These are phyloP conservation scores for Fraxinus quadrangulata DNA, from an alignment of 257 asterid genomes.

Conservation along the genomic window DNA sequence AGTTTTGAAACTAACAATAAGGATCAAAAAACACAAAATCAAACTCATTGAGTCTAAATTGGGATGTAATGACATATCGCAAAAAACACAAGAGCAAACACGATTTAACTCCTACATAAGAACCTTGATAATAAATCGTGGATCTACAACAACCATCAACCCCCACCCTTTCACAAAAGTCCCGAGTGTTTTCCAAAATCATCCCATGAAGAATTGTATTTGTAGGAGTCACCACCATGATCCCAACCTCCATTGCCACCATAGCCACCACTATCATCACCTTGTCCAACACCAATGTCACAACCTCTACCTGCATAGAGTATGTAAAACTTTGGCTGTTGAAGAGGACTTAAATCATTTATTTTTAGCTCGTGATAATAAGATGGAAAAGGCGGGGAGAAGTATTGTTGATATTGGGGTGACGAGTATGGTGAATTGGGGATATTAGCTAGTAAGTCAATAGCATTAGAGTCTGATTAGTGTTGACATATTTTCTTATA, in stretches of 20 bases:
- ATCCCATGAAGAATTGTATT: conserved; percentile 16
- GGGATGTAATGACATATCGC: conserved; percentile 52
- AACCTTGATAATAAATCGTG: conserved; percentile 49
- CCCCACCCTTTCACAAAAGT: conserved; percentile 46
- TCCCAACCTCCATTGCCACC: conserved; percentile 22
- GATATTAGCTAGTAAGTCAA: background rate
- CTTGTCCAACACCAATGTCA: background rate
- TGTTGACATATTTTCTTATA: too few relatives aligned
- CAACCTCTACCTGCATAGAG: background rate
- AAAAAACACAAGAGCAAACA: conserved; percentile 37
- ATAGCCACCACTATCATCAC: conserved; percentile 2
- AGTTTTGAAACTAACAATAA: conserved; percentile 42
- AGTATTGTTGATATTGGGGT: background rate
- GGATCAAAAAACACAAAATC: conserved; percentile 51
- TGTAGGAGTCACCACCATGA: conserved; percentile 19
- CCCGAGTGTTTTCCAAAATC: conserved; percentile 42
- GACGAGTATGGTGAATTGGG: background rate
- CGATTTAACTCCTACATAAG: conserved; percentile 49
- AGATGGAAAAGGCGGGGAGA: background rate
- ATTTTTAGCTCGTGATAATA: too few relatives aligned
- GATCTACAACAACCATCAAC: conserved; percentile 49
- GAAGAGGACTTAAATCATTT: background rate
- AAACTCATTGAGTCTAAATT: conserved; percentile 50
- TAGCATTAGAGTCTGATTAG: too few relatives aligned
- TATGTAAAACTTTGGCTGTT: too few relatives aligned